Base-by-base conservation (phyloP, 768 basidiomycete genomes). In the Fomitopsis serialis region DNA sequence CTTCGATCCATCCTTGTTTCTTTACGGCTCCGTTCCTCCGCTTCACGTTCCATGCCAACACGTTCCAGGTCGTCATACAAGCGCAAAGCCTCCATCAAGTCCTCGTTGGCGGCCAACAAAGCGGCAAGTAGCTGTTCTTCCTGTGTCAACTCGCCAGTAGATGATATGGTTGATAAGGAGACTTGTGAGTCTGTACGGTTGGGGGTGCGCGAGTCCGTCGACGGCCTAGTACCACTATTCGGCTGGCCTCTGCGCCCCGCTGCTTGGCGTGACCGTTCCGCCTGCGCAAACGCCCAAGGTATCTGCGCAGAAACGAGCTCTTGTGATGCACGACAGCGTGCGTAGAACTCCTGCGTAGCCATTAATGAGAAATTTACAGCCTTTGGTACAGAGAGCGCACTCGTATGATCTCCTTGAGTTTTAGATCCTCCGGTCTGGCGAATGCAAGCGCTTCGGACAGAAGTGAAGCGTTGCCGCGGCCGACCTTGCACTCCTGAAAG, bases 221-320 rank as follows among this genome's bases (percentile, higher is more conserved):
- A 59, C 12, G 45, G 48, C 2, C 61, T 55, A 27, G 15, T 27
- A n/a, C 15, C 50, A 51, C 22, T 55, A 56, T 24, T 58, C 42
- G 54, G 53, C 42, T 44, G 51, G 24, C 42, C 35, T 11, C 34
- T 19, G 19, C 49, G 51, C 17, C 23, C 54, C 12, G 56, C 56
- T 1, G 57, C 59, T 37, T 57, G 56, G 32, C 88, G 76, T 8
- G 87, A 87, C 44, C 81, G 81, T 59, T 88, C 86, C 1, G 92
- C 92, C 13, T 85, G 80, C 1, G 91, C 84, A 21, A 84, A 79
- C 3, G 94, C 94, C 93, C 94, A 96, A 7, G 88, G 84, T 61
- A 97, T 93, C 68, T 95, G 93, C 11, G 87, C 84, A 58, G 76
- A 85, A 24, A 96, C 82, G 11, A 94, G 78, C 55, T 93, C 92